Conservation (phyloP, 1,139 yeast genomes). For the Kodamaea fungicola region DNA sequence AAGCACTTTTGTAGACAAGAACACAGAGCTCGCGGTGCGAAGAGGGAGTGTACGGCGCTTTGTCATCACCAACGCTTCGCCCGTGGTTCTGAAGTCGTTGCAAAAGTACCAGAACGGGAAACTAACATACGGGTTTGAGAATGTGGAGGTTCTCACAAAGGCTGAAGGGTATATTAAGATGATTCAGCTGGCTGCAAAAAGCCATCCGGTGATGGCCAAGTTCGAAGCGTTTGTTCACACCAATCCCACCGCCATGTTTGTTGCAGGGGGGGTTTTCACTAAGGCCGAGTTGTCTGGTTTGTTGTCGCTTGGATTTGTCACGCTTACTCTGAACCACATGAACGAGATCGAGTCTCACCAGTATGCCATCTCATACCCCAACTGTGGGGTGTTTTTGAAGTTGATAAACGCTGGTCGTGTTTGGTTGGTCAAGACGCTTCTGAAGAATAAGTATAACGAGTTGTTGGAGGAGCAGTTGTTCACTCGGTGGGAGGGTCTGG, state of each 20-base stretch:
- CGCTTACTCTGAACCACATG: slow-evolving; percentile 48
- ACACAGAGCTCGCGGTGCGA: slow-evolving; percentile 32
- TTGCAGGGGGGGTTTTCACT: slow-evolving; percentile 18
- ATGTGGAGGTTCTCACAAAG: slow-evolving; percentile 37
- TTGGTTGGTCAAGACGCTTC: slow-evolving; percentile 49
- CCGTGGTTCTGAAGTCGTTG: slow-evolving; percentile 39
- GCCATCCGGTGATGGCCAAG: slow-evolving; percentile 16
- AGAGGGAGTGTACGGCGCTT: slow-evolving; percentile 36
- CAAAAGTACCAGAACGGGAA: slow-evolving; percentile 32
- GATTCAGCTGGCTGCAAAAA: slow-evolving; percentile 11
- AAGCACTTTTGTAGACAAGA: slow-evolving; percentile 43
- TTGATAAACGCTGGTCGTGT: slow-evolving; percentile 44
- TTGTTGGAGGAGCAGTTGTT: slow-evolving; percentile 46
- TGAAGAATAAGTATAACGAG: slow-evolving; percentile 48
- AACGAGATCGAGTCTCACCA: slow-evolving; percentile 45
- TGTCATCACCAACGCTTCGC: slow-evolving; percentile 44
- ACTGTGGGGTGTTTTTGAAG: slow-evolving; percentile 54
- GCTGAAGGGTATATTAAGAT: slow-evolving; percentile 21
- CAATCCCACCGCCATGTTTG: slow-evolving; percentile 34
- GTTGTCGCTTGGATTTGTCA: slow-evolving; percentile 51
- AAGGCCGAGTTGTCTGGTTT: slow-evolving; percentile 31
- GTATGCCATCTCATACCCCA: slow-evolving; percentile 57
- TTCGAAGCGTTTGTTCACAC: slow-evolving; percentile 20
- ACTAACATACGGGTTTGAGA: slow-evolving; percentile 44
- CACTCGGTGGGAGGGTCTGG: slow-evolving; percentile 48